Percentiles rank a stretch among this genome's conserved stretches.
Evolutionary conservation across 1,139 yeast genomes (phyloP).

Genomic region (Protomyces arabidopsidicola): DNA sequence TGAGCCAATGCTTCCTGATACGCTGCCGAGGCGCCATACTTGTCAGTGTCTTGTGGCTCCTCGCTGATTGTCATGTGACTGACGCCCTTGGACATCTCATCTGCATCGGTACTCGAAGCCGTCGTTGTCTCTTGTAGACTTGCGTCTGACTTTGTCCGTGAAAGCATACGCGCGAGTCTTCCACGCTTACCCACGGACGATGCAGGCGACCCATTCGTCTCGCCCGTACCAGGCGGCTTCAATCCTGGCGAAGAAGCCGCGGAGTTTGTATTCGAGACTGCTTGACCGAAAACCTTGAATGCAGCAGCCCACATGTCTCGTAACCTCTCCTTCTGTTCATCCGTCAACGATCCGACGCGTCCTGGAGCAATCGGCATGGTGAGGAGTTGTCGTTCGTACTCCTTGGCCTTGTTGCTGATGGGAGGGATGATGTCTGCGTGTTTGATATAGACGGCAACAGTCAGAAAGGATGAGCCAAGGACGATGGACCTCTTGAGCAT

Average conservation of each 20-base stretch:
- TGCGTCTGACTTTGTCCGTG: constrained; percentile 17
- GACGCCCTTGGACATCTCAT: background rate
- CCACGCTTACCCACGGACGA: constrained; percentile 18
- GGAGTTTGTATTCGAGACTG: constrained; percentile 34
- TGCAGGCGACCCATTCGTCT: background rate
- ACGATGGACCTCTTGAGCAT: background rate
- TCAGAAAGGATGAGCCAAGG: background rate
- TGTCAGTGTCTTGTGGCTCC: constrained; percentile 33
- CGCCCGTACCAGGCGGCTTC: constrained; percentile 34
- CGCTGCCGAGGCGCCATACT: constrained; percentile 33
- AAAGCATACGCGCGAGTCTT: constrained; percentile 26
- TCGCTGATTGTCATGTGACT: constrained; percentile 12
- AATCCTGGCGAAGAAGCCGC: constrained; percentile 33
- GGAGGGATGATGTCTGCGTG: constrained; percentile 15
- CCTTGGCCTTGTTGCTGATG: constrained; percentile 11
- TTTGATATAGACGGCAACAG: background rate
- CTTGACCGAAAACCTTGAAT: constrained; percentile 58
- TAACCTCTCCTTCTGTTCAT: constrained; percentile 59
- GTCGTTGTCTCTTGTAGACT: background rate
- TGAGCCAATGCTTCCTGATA: constrained; percentile 34
- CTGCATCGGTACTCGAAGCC: background rate
- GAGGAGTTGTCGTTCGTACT: constrained; percentile 12
- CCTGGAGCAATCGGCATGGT: constrained; percentile 41
- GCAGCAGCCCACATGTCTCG: constrained; percentile 74
- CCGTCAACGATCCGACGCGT: constrained; percentile 55